Evolutionary conservation across 805 yeast species (phyloP), one percentile per base, ranked within the genome.

Genomic region (Saccharomyces jurei): DNA sequence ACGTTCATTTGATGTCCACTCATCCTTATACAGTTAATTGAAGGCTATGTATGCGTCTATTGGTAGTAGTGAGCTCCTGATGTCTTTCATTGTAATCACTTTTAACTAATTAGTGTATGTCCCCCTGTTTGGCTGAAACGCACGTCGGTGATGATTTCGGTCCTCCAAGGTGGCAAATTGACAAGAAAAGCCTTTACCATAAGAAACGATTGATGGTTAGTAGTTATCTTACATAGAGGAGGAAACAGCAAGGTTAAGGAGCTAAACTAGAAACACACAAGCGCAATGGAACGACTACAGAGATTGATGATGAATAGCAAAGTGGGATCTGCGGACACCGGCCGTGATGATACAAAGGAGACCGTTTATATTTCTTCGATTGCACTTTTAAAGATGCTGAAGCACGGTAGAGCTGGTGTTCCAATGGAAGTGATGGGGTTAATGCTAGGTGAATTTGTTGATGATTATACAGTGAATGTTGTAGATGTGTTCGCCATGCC

Each of bases 401-500:
- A 91, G 71, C 99, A 94, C 69, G 98, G 98, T 41, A 81, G 98
- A 67, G 92, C 94, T 2, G 94, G 95, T 70, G 87, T 83, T 46
- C 87, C 87, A n/a, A 83, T 83, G 87, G 88, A 83, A 68, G 88
- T 83, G 17, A 94, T 94, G 99, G 99, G 99, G 2, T 78, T 94
- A 60, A 94, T 94, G 99, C 79, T 95, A 58, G 99, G 99, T 49
- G 97, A 92, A 63, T 92, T 94, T 73, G 94, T 94, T 28, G 99
- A 94, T 70, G 98, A 94, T 58, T 92, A 87, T 71, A 94, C 99
- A 0, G 94, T 94, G 41, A 96, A 91, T 64, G 99, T 94, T 44
- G 89, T 89, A 53, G 99, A 94, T 68, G 99, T 95, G 51, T 94
- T 94, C 78, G 99, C 99, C 54, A 94, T 94, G 99, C 99, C 99